phyloP scores from a whole-genome alignment of 2,329 filamentous ascomycete species.

The Talaromyces sp. region DNA sequence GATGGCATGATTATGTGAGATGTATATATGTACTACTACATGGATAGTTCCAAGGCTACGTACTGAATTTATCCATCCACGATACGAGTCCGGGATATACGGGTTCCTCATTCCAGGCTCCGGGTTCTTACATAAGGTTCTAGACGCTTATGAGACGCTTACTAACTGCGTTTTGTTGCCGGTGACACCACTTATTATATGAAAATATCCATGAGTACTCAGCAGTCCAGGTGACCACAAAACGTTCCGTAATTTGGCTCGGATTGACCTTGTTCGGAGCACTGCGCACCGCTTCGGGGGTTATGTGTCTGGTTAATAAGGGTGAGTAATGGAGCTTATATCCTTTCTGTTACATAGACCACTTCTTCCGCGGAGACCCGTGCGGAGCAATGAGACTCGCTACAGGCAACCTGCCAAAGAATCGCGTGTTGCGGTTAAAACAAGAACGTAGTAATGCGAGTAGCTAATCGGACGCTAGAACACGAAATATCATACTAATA shows the following conservation, averaged over 20 bases:
- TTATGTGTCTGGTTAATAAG: not conserved
- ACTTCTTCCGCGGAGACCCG: not conserved
- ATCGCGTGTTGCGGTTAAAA: not conserved
- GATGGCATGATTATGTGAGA: not conserved
- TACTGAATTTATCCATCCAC: not conserved
- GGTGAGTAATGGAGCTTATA: not conserved
- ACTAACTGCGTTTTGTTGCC: slow-evolving; percentile 2
- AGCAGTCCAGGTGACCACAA: slow-evolving; percentile 6
- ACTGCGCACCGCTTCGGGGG: not conserved
- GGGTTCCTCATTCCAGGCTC: not conserved
- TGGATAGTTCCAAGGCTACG: no score
- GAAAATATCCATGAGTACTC: not conserved
- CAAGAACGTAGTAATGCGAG: not conserved
- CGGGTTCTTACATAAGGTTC: not conserved
- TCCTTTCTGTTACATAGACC: not conserved
- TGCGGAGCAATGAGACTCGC: not conserved
- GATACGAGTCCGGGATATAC: not conserved
- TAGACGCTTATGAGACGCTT: slow-evolving; percentile 1
- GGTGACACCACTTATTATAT: not conserved
- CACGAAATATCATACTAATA: not conserved
- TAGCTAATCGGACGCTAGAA: not conserved
- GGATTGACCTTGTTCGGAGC: not conserved
- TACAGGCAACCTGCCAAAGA: no score
- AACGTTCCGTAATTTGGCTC: not conserved
- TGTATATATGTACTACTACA: not conserved